These are phyloP conservation scores for Prototheca wickerhamii DNA, from an alignment of 163 green algal species.

Conservation along the genomic window DNA sequence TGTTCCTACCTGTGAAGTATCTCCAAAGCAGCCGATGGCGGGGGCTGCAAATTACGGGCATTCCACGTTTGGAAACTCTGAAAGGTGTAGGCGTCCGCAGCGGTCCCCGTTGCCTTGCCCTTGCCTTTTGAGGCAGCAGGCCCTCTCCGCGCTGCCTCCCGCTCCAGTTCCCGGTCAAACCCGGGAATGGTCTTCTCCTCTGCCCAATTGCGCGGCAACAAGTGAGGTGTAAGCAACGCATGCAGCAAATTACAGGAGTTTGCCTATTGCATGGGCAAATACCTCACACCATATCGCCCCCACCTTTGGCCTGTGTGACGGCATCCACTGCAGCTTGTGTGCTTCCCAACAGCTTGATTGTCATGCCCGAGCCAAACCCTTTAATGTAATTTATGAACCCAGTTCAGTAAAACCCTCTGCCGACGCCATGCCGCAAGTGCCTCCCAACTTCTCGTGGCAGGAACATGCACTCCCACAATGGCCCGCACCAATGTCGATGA, in stretches of 20 bases:
- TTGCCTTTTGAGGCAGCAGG: background rate
- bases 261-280: background rate
- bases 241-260: too few relatives aligned
- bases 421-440: too few relatives aligned
- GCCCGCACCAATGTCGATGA: background rate
- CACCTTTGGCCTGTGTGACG: conserved; percentile 1
- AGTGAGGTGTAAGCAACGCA: too few relatives aligned
- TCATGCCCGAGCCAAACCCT: background rate
- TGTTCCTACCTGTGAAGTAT: too few relatives aligned
- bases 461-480: too few relatives aligned
- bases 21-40: too few relatives aligned
- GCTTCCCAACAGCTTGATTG: conserved; percentile 23
- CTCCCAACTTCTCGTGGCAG: too few relatives aligned
- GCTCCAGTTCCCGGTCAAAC: conserved; percentile 30
- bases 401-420: too few relatives aligned
- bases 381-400: background rate
- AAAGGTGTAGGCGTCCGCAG: too few relatives aligned
- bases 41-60: too few relatives aligned
- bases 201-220: background rate
- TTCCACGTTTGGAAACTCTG: too few relatives aligned
- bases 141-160: conserved; percentile 5
- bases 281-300: background rate
- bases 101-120: too few relatives aligned
- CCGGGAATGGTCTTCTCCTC: background rate
- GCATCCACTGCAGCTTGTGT: conserved; percentile 3